Conservation (phyloP, 1,284 basidiomycete genomes). For the Peniophora sp. region DNA sequence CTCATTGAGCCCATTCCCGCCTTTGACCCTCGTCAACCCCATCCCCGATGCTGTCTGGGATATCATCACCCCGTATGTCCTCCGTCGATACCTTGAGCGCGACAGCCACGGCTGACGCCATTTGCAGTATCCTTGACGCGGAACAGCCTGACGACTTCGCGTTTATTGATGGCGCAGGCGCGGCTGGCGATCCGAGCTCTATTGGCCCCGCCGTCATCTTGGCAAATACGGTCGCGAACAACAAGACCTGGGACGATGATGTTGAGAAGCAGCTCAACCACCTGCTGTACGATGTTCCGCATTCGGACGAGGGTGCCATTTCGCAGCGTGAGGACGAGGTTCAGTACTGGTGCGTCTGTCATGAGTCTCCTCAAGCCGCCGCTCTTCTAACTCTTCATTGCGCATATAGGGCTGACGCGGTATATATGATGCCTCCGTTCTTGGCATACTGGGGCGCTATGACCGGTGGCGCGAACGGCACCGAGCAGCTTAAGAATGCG, state of each 20-base stretch:
- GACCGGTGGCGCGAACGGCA: constrained; percentile 28
- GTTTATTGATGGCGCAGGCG: neutral
- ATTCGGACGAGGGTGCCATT: constrained; percentile 52
- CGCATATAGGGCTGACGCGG: constrained; percentile 42
- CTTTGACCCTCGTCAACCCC: constrained; percentile 19
- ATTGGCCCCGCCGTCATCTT: constrained; percentile 51
- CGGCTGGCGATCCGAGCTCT: neutral
- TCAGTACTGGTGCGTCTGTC: constrained; percentile 41
- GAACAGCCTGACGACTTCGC: neutral
- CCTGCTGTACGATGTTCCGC: constrained; percentile 49
- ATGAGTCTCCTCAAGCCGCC: neutral
- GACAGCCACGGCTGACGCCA: no score
- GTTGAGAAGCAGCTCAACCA: constrained; percentile 52
- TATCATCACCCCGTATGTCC: constrained; percentile 30
- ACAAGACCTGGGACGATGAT: constrained; percentile 38
- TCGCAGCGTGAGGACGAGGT: constrained; percentile 50
- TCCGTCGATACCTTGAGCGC: no score
- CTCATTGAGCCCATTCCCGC: constrained; percentile 34
- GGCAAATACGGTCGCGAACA: constrained; percentile 33
- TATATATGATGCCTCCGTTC: constrained; percentile 76
- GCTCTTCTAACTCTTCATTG: neutral
- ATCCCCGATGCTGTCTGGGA: constrained; percentile 30
- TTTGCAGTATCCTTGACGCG: neutral
- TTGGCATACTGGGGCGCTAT: constrained; percentile 65
- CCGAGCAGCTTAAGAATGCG: constrained; percentile 47